Conservation (phyloP, 2,329 filamentous ascomycete genomes). For the Pseudocercospora musae region DNA sequence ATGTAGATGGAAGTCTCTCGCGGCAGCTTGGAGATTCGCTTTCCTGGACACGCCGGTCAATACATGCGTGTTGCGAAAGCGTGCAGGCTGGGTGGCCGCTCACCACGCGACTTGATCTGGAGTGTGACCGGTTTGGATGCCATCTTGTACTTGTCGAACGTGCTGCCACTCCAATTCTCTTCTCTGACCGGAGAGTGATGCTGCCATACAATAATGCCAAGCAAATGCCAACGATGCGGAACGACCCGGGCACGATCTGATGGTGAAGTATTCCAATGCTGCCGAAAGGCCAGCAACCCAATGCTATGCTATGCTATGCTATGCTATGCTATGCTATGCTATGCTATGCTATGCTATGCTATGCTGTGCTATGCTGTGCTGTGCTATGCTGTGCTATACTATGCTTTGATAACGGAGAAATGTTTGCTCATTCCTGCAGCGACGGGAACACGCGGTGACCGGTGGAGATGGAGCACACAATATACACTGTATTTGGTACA, state of each 20-base stretch:
- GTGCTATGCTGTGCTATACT: too few relatives aligned
- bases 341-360: too few relatives aligned
- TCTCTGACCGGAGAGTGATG: not conserved
- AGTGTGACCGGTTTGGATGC: slow-evolving; percentile 44
- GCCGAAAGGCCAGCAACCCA: not conserved
- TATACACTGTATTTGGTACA: too few relatives aligned
- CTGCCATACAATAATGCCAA: too few relatives aligned
- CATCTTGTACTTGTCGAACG: slow-evolving; percentile 30
- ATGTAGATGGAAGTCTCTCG: slow-evolving; percentile 52
- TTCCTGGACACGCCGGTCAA: slow-evolving; percentile 45
- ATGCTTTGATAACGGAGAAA: too few relatives aligned
- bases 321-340: too few relatives aligned
- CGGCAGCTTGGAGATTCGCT: slow-evolving; percentile 60
- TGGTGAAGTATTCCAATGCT: too few relatives aligned
- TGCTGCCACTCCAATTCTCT: not conserved
- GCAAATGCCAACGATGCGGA: too few relatives aligned
- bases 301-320: too few relatives aligned
- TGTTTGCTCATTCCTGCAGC: not conserved
- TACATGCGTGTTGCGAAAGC: not conserved
- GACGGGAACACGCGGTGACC: not conserved
- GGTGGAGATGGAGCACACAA: too few relatives aligned
- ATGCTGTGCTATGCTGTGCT: too few relatives aligned
- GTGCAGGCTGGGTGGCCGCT: not conserved
- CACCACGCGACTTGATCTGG: slow-evolving; percentile 47
- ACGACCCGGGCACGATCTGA: not conserved